Conservation (phyloP, 2,329 filamentous ascomycete genomes). For the Metarhizium robertsii region DNA sequence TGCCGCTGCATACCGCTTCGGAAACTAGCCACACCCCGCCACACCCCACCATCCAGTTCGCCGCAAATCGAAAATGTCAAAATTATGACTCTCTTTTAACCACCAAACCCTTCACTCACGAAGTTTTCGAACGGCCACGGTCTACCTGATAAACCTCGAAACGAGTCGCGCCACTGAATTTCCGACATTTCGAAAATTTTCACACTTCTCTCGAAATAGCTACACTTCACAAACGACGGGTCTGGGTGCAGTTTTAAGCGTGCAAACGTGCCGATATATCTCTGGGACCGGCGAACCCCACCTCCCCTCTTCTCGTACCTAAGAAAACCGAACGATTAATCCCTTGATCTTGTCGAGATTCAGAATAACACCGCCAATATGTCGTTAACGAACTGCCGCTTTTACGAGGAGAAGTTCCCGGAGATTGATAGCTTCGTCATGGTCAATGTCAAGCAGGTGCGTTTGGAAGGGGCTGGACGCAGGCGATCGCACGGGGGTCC, state of each 20-base stretch:
- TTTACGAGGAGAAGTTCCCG: slow-evolving; percentile 89
- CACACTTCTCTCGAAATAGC: neutral
- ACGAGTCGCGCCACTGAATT: neutral
- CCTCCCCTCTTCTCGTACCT: slow-evolving; percentile 9
- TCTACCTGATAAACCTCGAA: neutral
- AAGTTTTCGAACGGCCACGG: neutral
- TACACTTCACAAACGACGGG: neutral
- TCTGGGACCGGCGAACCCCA: slow-evolving; percentile 20
- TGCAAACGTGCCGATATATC: neutral
- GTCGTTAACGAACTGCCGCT: slow-evolving; percentile 94
- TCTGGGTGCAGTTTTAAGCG: neutral
- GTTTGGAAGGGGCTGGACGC: slow-evolving; percentile 31
- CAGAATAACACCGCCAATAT: slow-evolving; percentile 60
- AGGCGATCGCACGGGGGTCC: neutral
- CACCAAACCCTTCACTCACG: neutral
- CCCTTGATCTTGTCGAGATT: slow-evolving; percentile 16
- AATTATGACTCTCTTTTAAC: slow-evolving; percentile 17
- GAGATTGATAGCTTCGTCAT: slow-evolving; percentile 99
- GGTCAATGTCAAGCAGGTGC: slow-evolving; percentile 97
- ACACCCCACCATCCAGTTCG: slow-evolving; percentile 29
- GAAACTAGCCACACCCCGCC: slow-evolving; percentile 27
- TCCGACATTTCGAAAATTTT: neutral
- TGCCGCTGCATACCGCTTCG: slow-evolving; percentile 21
- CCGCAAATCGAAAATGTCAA: slow-evolving; percentile 30
- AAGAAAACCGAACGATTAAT: slow-evolving; percentile 14